Evolutionary conservation across 1,284 basidiomycete species (phyloP).

Genomic region (Earliella scabrosa): DNA sequence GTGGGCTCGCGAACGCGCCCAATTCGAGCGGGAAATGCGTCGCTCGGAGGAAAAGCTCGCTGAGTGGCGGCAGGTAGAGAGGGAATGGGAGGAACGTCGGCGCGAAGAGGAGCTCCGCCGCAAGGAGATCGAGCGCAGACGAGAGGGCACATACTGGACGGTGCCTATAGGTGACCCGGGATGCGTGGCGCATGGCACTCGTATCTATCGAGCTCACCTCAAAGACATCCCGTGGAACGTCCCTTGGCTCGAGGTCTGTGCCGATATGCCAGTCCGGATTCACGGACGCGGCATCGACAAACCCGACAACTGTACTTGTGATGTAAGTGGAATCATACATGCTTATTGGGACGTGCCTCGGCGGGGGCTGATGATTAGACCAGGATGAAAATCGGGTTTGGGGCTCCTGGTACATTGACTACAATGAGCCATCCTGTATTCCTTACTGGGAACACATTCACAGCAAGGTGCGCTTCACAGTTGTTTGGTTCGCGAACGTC

Average conservation of each 20-base stretch:
- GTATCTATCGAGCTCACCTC: slow-evolving; percentile 11
- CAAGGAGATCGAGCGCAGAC: neutral
- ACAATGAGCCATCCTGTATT: slow-evolving; percentile 1
- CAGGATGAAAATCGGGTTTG: neutral
- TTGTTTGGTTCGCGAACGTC: neutral
- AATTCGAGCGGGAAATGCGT: too few species aligned
- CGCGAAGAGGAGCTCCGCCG: neutral
- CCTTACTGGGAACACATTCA: slow-evolving; percentile 10
- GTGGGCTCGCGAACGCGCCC: too few species aligned
- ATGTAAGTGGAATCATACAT: neutral
- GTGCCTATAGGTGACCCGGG: neutral
- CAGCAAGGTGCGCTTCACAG: neutral
- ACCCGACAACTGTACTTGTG: slow-evolving; percentile 4
- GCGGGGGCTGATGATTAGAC: neutral
- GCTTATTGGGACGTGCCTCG: too few species aligned
- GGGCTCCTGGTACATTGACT: slow-evolving; percentile 4
- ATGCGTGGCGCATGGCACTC: slow-evolving; percentile 9
- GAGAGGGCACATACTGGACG: slow-evolving; percentile 11
- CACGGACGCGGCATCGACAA: neutral
- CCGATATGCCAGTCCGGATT: slow-evolving; percentile 7
- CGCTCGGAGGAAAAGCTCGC: too few species aligned
- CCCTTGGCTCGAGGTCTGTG: slow-evolving; percentile 7
- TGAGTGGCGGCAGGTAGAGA: too few species aligned
- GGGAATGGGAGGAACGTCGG: too few species aligned
- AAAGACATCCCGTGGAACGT: neutral